These are phyloP conservation scores for Pseudocercospora crystallina DNA, from an alignment of 2,329 filamentous ascomycete species.

Conservation along the genomic window DNA sequence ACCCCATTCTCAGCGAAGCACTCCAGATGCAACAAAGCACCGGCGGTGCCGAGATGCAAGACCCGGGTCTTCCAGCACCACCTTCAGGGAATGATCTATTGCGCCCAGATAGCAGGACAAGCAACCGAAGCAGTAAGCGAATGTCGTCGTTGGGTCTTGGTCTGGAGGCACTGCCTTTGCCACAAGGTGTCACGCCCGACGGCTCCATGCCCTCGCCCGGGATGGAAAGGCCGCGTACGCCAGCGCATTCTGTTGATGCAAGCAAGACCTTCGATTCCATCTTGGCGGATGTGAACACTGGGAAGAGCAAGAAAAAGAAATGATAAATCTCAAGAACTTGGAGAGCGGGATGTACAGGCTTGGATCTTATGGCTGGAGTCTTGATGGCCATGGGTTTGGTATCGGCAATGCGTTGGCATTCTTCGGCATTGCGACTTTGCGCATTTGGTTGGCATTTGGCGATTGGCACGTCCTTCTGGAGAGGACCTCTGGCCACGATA, in stretches of 20 bases:
- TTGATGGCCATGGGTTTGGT: no score
- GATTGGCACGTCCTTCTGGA: no score
- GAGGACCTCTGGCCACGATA: no score
- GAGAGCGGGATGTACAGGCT: no score
- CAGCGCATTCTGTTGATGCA: conserved; percentile 33
- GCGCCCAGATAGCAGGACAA: conserved; percentile 21
- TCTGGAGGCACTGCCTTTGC: conserved; percentile 48
- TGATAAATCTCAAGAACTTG: conserved; percentile 4
- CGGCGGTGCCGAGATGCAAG: conserved; percentile 8
- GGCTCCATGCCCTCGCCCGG: conserved; percentile 19
- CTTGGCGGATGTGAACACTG: conserved; percentile 32
- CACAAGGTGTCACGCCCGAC: conserved; percentile 43
- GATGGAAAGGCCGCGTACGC: conserved; percentile 30
- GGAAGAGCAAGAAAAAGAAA: conserved; percentile 33
- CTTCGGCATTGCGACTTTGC: no score
- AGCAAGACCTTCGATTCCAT: conserved; percentile 53
- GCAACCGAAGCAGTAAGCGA: conserved; percentile 34
- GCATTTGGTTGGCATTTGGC: no score
- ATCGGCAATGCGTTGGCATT: no score
- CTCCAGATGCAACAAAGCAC: conserved; percentile 26
- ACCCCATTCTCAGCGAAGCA: conserved; percentile 33
- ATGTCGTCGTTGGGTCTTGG: conserved; percentile 48
- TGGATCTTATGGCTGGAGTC: no score
- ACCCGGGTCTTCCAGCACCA: conserved; percentile 22
- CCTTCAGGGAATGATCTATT: conserved; percentile 18